Percentiles rank a stretch among this genome's conserved stretches.
These are phyloP conservation scores for Colletotrichum navitas DNA, from an alignment of 2,329 filamentous ascomycete genomes.

Conservation along the genomic window DNA sequence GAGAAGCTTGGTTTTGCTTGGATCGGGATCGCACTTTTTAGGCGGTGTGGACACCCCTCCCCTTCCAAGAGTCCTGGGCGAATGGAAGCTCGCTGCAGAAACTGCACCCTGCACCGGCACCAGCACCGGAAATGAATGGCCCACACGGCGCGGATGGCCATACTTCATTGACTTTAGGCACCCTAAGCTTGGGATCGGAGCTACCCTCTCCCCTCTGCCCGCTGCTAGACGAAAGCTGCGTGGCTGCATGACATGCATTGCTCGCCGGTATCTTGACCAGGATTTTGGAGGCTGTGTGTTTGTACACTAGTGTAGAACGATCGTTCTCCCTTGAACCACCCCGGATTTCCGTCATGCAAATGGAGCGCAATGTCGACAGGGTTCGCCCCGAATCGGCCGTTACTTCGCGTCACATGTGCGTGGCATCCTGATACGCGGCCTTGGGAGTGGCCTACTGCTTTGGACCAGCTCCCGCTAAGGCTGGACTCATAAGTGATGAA, in stretches of 20 bases:
- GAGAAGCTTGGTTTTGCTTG: slow-evolving; percentile 36
- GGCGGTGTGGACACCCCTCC: background rate
- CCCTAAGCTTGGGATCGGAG: background rate
- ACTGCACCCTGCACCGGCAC: background rate
- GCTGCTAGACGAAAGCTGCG: slow-evolving; percentile 38
- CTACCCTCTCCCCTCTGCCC: background rate
- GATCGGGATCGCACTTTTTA: slow-evolving; percentile 23
- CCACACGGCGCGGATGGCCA: background rate
- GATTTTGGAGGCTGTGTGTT: background rate
- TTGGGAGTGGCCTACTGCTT: background rate
- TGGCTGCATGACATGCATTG: slow-evolving; percentile 33
- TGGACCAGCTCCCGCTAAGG: background rate
- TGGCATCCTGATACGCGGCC: background rate
- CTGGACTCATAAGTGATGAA: background rate
- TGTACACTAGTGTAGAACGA: background rate
- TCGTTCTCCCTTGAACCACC: background rate
- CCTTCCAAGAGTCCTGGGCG: background rate
- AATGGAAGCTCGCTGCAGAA: slow-evolving; percentile 14
- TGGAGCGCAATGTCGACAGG: background rate
- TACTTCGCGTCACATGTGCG: background rate
- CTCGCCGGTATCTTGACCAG: background rate
- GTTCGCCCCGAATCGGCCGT: background rate
- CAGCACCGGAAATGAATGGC: background rate
- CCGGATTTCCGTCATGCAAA: background rate
- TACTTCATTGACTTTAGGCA: background rate